Base-by-base conservation (phyloP, 257 asterid species). In the Datura wrightii region DNA sequence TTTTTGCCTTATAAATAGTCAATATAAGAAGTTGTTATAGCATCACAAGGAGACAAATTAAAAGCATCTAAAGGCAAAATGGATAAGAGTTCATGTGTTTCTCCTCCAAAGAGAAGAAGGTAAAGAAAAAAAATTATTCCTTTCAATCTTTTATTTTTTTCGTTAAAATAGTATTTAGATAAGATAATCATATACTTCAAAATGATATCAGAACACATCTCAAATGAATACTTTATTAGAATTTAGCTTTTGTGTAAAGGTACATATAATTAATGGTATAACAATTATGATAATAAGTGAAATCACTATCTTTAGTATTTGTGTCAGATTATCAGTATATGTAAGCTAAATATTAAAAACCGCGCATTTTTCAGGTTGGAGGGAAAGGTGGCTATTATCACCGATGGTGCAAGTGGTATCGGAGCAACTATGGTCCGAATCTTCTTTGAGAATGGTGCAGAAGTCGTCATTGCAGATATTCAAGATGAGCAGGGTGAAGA, bases 371-470 rank as follows among this genome's bases (percentile, higher is more conserved):
- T 65, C 5, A 65, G 72, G n/a, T 65, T 65, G 72, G 72, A 65
- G 10, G 72, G 46, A 11, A 65, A 65, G 10, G 46, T 65, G 16
- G 72, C 72, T 34, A 65, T 65, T 11, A 65, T 65, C 72, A 65
- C 72, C 1, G 72, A 44, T 34, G 72, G 72, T 34, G 46, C 72
- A 65, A 36, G 72, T 65, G 72, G 72, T 34, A 65, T 65, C 10
- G 72, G 46, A 65, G 72, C 72, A 4, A 65, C 72, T 34, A 3
- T n/a, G n/a, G 72, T 65, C 46, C 46, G 5, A 34, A 8, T 1
- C n/a, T 34, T 65, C 46, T 5, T 65, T 0, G 46, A 34, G 46
- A 65, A 65, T 1, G 72, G 72, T 0, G 72, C 72, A 65, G 34
- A 34, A 65, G 72, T 65, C 10, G 5, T 65, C 19, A 34, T 65